Conservation (phyloP, 1,284 basidiomycete genomes). For the Malassezia psittaci region DNA sequence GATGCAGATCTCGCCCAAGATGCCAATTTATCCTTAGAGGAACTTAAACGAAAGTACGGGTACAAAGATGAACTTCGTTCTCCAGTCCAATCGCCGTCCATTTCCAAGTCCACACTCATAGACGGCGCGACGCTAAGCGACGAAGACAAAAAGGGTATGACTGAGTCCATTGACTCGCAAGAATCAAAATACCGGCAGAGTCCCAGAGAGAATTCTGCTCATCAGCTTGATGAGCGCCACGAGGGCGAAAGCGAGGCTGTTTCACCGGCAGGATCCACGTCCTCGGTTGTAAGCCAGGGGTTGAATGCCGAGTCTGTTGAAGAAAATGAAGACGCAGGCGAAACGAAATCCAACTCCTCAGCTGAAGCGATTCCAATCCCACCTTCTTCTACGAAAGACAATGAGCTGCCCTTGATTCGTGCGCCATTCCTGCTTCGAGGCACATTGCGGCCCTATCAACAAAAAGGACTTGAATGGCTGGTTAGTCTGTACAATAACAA, state of each 20-base stretch:
- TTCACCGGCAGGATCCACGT: too few species aligned
- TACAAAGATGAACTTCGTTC: constrained; percentile 11
- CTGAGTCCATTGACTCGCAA: too few species aligned
- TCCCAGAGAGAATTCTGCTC: too few species aligned
- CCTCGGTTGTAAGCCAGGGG: too few species aligned
- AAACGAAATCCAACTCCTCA: too few species aligned
- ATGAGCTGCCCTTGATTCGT: constrained; percentile 14
- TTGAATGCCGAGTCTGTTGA: too few species aligned
- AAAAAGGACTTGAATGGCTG: constrained; percentile 88
- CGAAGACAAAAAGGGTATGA: background rate
- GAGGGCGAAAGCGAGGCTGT: too few species aligned
- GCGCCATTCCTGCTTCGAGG: constrained; percentile 65
- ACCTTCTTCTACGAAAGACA: background rate
- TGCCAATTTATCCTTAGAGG: constrained; percentile 54
- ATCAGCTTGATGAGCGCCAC: too few species aligned
- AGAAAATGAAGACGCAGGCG: too few species aligned
- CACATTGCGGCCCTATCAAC: constrained; percentile 81
- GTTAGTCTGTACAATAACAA: constrained; percentile 75
- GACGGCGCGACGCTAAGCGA: constrained; percentile 1
- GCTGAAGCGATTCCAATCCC: background rate
- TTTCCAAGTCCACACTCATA: background rate
- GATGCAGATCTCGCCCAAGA: constrained; percentile 53
- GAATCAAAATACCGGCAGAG: too few species aligned
- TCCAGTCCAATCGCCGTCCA: background rate
- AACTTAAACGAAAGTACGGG: constrained; percentile 53